Conservation (phyloP, 2,329 filamentous ascomycete genomes). For the Elsinoe necatrix region DNA sequence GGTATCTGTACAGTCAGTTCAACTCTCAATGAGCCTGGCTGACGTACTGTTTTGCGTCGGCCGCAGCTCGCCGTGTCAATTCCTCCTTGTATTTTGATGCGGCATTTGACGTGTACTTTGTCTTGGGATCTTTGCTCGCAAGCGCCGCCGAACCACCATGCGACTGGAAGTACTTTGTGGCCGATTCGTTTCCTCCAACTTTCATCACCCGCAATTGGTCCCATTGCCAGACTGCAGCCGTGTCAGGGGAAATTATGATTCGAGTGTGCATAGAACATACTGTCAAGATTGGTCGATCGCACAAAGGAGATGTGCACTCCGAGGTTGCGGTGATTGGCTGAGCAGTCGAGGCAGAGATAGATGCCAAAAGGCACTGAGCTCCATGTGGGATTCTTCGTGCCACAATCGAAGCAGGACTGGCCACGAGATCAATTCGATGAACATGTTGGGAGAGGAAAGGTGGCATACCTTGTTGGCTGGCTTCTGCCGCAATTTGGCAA, state of each 20-base stretch:
- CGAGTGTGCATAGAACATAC: slow-evolving; percentile 49
- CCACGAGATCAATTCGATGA: slow-evolving; percentile 21
- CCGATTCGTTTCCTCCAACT: slow-evolving; percentile 94
- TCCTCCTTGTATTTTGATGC: slow-evolving; percentile 98
- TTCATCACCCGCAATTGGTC: slow-evolving; percentile 96
- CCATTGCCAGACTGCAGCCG: slow-evolving; percentile 73
- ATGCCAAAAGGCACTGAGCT: slow-evolving; percentile 95
- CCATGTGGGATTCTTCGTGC: slow-evolving; percentile 97
- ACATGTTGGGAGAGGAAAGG: slow-evolving; percentile 18
- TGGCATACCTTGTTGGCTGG: slow-evolving; percentile 75
- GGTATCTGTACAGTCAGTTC: slow-evolving; percentile 53
- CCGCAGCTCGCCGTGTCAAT: slow-evolving; percentile 72
- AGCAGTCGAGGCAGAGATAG: slow-evolving; percentile 96
- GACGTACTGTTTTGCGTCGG: slow-evolving; percentile 74
- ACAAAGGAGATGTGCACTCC: slow-evolving; percentile 99
- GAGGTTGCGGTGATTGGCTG: slow-evolving; percentile 91
- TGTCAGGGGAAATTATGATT: slow-evolving; percentile 23
- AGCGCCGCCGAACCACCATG: slow-evolving; percentile 91
- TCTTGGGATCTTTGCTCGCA: slow-evolving; percentile 92
- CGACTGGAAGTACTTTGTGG: slow-evolving; percentile 95
- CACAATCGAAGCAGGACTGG: slow-evolving; percentile 96
- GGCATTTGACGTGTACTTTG: slow-evolving; percentile 90
- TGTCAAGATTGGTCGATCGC: slow-evolving; percentile 93
- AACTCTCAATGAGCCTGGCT: not conserved
- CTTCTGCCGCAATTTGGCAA: slow-evolving; percentile 93